Conservation (phyloP, 2,329 filamentous ascomycete genomes). For the Trichoderma endophyticum region DNA sequence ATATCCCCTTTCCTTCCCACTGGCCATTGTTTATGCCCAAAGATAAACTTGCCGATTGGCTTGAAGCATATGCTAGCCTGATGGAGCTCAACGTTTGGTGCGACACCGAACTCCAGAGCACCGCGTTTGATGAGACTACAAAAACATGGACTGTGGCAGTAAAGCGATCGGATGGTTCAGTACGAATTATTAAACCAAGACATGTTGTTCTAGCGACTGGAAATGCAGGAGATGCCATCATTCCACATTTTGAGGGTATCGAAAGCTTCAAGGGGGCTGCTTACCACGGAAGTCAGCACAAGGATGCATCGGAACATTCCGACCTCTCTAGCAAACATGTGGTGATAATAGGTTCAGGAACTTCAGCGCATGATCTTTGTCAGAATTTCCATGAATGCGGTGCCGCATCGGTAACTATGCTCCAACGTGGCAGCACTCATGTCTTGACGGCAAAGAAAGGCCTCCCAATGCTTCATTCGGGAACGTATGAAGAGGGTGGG, state of each 20-base stretch:
- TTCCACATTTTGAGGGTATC: neutral
- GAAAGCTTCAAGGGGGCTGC: neutral
- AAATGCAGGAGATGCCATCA: neutral
- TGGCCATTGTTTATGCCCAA: conserved; percentile 71
- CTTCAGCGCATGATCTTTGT: neutral
- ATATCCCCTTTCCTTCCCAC: conserved; percentile 58
- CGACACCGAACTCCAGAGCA: conserved; percentile 45
- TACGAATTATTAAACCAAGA: neutral
- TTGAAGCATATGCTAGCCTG: conserved; percentile 60
- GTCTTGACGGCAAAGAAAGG: neutral
- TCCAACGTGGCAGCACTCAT: neutral
- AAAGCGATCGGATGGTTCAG: neutral
- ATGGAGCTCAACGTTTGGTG: conserved; percentile 68
- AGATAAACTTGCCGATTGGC: conserved; percentile 67
- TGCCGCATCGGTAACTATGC: neutral
- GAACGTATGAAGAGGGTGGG: conserved; percentile 1
- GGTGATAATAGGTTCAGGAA: neutral
- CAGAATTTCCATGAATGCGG: neutral
- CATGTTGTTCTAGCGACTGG: neutral
- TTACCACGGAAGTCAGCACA: neutral
- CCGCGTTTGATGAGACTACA: conserved; percentile 48
- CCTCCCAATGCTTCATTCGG: neutral
- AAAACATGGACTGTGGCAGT: conserved; percentile 51
- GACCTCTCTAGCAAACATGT: neutral
- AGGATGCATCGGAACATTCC: neutral